These are phyloP conservation scores for Aristolochia fimbriata DNA, from an alignment of 164 flowering plant genomes.

Conservation along the genomic window DNA sequence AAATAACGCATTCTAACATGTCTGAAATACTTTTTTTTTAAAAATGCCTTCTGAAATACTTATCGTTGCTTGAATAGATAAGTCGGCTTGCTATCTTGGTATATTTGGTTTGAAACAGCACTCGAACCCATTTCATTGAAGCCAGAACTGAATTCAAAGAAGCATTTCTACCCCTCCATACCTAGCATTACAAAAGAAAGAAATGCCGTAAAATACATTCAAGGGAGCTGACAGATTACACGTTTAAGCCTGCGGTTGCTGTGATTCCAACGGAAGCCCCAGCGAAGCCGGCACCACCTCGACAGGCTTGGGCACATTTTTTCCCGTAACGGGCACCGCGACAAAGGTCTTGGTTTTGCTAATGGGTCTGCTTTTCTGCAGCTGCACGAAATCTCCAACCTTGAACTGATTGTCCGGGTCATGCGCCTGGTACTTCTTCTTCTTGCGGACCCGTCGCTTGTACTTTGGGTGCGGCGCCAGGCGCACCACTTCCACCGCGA, in stretches of 20 bases:
- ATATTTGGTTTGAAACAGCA: too few relatives aligned
- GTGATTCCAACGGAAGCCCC: constrained; percentile 55
- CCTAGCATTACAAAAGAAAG: too few relatives aligned
- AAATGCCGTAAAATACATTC: not conserved
- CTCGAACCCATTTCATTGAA: too few relatives aligned
- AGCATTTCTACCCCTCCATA: too few relatives aligned
- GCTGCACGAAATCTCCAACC: constrained; percentile 78
- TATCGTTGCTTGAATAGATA: too few relatives aligned
- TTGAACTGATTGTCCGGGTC: constrained; percentile 78
- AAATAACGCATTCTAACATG: too few relatives aligned
- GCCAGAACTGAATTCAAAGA: too few relatives aligned
- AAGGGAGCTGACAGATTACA: not conserved
- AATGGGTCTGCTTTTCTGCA: constrained; percentile 65
- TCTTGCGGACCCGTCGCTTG: constrained; percentile 67
- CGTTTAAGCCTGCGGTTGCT: constrained; percentile 12
- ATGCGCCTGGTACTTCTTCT: constrained; percentile 94
- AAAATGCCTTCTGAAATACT: too few relatives aligned
- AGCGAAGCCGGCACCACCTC: constrained; percentile 25
- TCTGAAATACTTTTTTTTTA: too few relatives aligned
- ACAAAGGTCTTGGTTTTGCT: constrained; percentile 78
- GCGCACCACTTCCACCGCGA: constrained; percentile 55
- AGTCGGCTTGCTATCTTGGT: too few relatives aligned
- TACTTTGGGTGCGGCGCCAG: constrained; percentile 83
- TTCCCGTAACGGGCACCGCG: constrained; percentile 37
- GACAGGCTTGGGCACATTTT: constrained; percentile 15